phyloP scores from a whole-genome alignment of 148 eudicot genomes.

The Rhododendron molle region DNA sequence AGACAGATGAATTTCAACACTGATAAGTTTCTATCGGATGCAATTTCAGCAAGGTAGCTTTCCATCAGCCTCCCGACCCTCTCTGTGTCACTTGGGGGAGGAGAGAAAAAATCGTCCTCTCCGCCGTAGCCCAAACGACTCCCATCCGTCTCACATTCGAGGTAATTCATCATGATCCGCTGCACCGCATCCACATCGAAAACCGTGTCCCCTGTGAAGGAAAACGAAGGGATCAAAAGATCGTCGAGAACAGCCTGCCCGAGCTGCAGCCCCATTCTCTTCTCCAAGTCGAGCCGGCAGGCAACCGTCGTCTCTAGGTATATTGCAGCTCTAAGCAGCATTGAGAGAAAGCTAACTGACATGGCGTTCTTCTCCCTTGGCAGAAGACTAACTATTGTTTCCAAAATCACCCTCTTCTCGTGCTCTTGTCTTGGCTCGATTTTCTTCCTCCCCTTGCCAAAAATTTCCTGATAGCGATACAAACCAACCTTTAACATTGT shows the following conservation, averaged over 20 bases:
- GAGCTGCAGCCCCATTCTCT: slow-evolving; percentile 76
- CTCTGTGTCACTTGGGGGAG: slow-evolving; percentile 47
- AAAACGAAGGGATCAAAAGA: slow-evolving; percentile 78
- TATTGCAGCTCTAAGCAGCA: slow-evolving; percentile 78
- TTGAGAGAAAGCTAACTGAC: slow-evolving; percentile 82
- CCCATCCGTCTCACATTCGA: slow-evolving; percentile 49
- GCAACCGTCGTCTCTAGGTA: slow-evolving; percentile 82
- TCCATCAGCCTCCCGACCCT: slow-evolving; percentile 82
- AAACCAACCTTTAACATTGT: neutral
- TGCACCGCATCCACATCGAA: slow-evolving; percentile 85
- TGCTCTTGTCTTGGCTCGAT: slow-evolving; percentile 74
- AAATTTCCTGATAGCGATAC: slow-evolving; percentile 47
- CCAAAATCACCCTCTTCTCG: slow-evolving; percentile 79
- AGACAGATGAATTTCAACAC: slow-evolving; percentile 60
- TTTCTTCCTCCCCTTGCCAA: slow-evolving; percentile 72
- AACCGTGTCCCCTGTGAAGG: slow-evolving; percentile 66
- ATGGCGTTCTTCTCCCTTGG: slow-evolving; percentile 73
- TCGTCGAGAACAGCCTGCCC: slow-evolving; percentile 85
- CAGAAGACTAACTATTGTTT: slow-evolving; percentile 85
- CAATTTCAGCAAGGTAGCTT: slow-evolving; percentile 69
- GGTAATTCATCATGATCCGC: slow-evolving; percentile 59
- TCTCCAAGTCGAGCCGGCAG: slow-evolving; percentile 89
- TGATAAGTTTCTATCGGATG: slow-evolving; percentile 68
- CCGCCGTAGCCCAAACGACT: slow-evolving; percentile 27
- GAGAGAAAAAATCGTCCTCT: slow-evolving; percentile 28